Base-by-base conservation (phyloP, 208 protist species). In the Naegleria fowleri region DNA sequence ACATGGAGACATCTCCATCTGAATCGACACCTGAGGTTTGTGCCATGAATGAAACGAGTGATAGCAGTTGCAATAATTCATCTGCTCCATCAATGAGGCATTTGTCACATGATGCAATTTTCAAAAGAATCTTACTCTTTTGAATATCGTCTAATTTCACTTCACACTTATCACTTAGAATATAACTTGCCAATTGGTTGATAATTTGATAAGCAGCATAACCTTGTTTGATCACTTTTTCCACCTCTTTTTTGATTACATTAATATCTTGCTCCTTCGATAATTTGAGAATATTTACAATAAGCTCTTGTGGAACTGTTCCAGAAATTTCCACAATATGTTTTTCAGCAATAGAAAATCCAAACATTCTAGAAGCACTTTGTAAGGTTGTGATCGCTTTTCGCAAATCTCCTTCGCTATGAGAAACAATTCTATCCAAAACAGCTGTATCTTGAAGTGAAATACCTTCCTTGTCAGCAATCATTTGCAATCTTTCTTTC, bases 341-440 rank as follows among this genome's bases (percentile, higher is more conserved):
- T 51, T 97, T 95, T 13, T 94, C 59, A 5, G 89, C 91, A 33
- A 98, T 92, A 83, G 98, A 95, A 51, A 92, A 92, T 39, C 96
- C 96, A 83, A 93, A 94, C 25, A 97, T 96, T 84, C 95, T 96
- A 39, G 95, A 93, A 19, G 97, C 96, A 0, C 95, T 97, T 94
- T 99, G 98, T 25, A 99, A 93, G 83, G 97, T 95, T 91, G 97
- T 99, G 85, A 99, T 98, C 33, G 98, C 98, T 83, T 96, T 94
- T 33, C 99, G 96, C 93, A 99, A 94, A 93, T 99, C 99, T 19
- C 99, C 99, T 88, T 96, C 98, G 5, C 97, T 94, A 3, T 91
- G 29, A 79, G 98, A 95, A n/a, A 99, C 92, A 5, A 89, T 40
- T 15, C 38, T 41, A 39, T 95, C 93, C 40, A 95, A 33, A 25